These are phyloP conservation scores for Plectosphaerella cucumerina DNA, from an alignment of 2,329 filamentous ascomycete species.

Conservation along the genomic window DNA sequence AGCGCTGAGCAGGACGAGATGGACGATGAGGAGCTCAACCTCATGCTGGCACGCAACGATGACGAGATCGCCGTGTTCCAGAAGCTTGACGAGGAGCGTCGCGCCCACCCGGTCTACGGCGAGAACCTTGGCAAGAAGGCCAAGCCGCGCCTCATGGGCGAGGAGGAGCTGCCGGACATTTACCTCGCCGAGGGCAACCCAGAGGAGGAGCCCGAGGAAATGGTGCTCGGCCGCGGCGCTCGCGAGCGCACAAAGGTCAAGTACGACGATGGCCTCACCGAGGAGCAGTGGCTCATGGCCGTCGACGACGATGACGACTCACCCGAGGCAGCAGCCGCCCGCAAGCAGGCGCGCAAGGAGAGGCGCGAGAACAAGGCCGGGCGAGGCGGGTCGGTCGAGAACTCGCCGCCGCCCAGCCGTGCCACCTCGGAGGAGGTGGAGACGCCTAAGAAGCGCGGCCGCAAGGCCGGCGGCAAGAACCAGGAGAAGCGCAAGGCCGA, in stretches of 20 bases:
- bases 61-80: slow-evolving; percentile 76
- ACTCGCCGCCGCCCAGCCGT: slow-evolving; percentile 73
- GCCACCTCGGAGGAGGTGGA: slow-evolving; percentile 80
- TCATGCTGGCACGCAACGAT: slow-evolving; percentile 87
- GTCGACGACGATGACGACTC: slow-evolving; percentile 95
- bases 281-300: slow-evolving; percentile 98
- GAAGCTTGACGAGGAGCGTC: slow-evolving; percentile 73
- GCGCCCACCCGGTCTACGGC: slow-evolving; percentile 66
- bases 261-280: slow-evolving; percentile 95
- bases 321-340: slow-evolving; percentile 86
- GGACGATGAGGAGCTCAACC: slow-evolving; percentile 96
- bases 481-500: slow-evolving; percentile 85
- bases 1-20: slow-evolving; percentile 84
- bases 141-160: slow-evolving; percentile 76
- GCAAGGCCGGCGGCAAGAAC: slow-evolving; percentile 67
- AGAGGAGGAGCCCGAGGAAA: slow-evolving; percentile 72
- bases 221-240: slow-evolving; percentile 77
- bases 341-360: slow-evolving; percentile 82
- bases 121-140: slow-evolving; percentile 56
- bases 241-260: slow-evolving; percentile 91
- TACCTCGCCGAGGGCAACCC: slow-evolving; percentile 86
- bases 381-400: slow-evolving; percentile 47
- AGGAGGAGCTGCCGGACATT: slow-evolving; percentile 88
- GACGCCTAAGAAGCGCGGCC: slow-evolving; percentile 76
- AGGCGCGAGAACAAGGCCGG: slow-evolving; percentile 77